phyloP scores from a whole-genome alignment of 108 stramenopile genomes.

The Parmales sp. region DNA sequence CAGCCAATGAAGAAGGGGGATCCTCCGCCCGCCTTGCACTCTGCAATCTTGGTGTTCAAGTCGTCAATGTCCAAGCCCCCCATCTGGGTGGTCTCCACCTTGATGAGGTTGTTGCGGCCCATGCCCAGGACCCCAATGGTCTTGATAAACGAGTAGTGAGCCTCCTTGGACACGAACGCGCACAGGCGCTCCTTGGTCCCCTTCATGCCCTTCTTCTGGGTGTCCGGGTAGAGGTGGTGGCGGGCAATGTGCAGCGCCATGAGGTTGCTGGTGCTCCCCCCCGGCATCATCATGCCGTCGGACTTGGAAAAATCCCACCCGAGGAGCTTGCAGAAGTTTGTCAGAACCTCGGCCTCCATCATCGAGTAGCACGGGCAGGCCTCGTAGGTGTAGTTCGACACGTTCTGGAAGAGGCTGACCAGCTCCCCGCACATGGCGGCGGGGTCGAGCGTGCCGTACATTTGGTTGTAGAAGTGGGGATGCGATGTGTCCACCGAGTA shows the following conservation, averaged over 20 bases:
- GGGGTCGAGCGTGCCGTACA: constrained; percentile 44
- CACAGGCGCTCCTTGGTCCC: constrained; percentile 19
- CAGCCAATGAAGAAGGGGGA: constrained; percentile 44
- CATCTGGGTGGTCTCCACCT: neutral
- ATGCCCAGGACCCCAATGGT: constrained; percentile 33
- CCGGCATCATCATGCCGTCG: constrained; percentile 43
- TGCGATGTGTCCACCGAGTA: constrained; percentile 41
- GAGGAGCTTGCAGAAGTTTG: neutral
- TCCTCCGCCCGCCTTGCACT: neutral
- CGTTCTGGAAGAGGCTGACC: constrained; percentile 21
- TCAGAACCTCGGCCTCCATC: constrained; percentile 29
- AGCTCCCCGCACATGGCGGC: constrained; percentile 39
- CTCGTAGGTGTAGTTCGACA: constrained; percentile 33
- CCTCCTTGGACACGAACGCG: constrained; percentile 43
- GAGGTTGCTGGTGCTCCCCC: constrained; percentile 37
- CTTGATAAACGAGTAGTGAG: constrained; percentile 48
- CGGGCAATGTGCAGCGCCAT: constrained; percentile 41
- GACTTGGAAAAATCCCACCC: neutral
- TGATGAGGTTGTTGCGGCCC: constrained; percentile 25
- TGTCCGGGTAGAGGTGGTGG: constrained; percentile 16
- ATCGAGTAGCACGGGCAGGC: constrained; percentile 35
- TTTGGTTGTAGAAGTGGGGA: constrained; percentile 45
- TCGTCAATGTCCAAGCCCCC: neutral
- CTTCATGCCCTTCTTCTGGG: constrained; percentile 20
- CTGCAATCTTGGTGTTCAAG: neutral